Percentiles rank a stretch among this genome's conserved stretches.
phyloP scores from a whole-genome alignment of 108 stramenopile species.

The Craspedostauros australis region DNA sequence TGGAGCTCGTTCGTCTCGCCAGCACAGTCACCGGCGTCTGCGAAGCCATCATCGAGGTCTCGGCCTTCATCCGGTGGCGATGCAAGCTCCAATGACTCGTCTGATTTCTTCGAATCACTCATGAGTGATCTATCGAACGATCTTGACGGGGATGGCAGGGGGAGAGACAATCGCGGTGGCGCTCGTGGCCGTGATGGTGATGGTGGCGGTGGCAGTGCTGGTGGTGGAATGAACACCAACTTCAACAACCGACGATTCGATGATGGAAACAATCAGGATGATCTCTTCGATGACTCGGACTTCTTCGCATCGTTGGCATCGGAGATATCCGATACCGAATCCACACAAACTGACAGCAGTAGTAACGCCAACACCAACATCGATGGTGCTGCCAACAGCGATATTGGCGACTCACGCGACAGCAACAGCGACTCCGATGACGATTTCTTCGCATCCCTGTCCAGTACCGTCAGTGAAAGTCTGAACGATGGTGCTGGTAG shows the following conservation, averaged over 20 bases:
- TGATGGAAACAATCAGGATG: slow-evolving; percentile 1
- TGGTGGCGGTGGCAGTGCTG: no score
- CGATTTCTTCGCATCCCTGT: slow-evolving; percentile 28
- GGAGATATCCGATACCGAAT: slow-evolving; percentile 43
- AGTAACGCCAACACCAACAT: neutral
- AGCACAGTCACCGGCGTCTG: slow-evolving; percentile 20
- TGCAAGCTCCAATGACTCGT: slow-evolving; percentile 43
- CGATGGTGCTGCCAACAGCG: neutral
- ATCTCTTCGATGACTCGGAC: no score
- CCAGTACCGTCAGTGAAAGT: neutral
- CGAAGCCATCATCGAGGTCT: slow-evolving; percentile 4
- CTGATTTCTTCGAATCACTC: slow-evolving; percentile 75
- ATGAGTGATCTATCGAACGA: slow-evolving; percentile 65
- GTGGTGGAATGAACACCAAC: no score
- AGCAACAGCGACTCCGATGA: slow-evolving; percentile 18
- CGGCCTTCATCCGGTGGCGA: slow-evolving; percentile 20
- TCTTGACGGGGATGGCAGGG: slow-evolving; percentile 9
- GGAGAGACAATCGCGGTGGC: slow-evolving; percentile 11
- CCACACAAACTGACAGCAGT: neutral
- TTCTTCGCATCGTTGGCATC: slow-evolving; percentile 72
- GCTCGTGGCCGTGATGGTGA: no score
- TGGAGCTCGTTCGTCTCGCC: slow-evolving; percentile 46
- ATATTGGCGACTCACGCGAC: neutral
- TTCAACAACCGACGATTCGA: no score
- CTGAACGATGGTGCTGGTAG: neutral